phyloP scores from a whole-genome alignment of 73 alveolate genomes.

The Paramecium sonneborni region DNA sequence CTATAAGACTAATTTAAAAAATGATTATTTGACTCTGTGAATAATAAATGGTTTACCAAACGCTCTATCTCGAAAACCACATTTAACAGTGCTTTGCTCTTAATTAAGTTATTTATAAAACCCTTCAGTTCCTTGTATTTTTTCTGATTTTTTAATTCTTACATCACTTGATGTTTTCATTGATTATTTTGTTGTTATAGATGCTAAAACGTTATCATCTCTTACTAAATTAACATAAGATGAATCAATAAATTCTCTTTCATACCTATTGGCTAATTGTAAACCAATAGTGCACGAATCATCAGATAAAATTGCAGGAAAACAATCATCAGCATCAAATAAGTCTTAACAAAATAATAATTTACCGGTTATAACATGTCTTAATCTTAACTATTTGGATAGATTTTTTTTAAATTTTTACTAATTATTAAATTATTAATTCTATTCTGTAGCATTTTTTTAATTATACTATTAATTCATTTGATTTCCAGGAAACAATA shows the following conservation, averaged over 20 bases:
- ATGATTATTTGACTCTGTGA: not conserved
- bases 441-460: not conserved
- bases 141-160: not conserved
- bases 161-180: not conserved
- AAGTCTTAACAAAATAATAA: not conserved
- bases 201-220: not conserved
- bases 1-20: not conserved
- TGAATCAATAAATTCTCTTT: not conserved
- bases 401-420: not conserved
- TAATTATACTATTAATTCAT: not conserved
- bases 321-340: not conserved
- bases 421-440: not conserved
- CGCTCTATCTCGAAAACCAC: not conserved
- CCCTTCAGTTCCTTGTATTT: not conserved
- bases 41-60: not conserved
- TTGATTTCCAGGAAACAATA: not conserved
- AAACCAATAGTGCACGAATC: not conserved
- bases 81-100: not conserved
- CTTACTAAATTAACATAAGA: not conserved
- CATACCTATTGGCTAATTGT: not conserved
- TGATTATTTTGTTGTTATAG: not conserved
- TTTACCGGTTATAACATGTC: not conserved
- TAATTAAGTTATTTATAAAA: not conserved
- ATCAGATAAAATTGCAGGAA: not conserved
- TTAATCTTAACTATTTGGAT: not conserved